Conservation (phyloP, 225 moss, liverwort and hornwort genomes). For the Antitrichia curtipendula region DNA sequence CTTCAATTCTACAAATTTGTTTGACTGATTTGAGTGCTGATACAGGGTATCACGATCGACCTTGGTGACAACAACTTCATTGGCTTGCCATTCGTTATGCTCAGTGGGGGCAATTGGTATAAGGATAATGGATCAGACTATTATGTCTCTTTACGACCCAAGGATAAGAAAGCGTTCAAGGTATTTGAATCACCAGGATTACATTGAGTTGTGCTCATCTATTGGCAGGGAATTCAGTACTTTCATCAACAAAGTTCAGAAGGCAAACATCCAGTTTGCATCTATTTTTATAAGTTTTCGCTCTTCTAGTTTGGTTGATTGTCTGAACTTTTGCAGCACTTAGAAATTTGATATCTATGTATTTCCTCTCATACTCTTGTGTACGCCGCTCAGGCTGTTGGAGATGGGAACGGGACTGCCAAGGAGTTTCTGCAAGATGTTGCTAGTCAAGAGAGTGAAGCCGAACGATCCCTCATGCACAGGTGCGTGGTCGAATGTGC, state of each 20-base stretch:
- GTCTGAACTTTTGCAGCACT: neutral
- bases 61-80: slow-evolving; percentile 48
- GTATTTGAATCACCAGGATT: neutral
- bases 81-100: slow-evolving; percentile 79
- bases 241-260: neutral
- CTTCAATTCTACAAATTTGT: neutral
- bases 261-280: neutral
- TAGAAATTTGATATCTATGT: neutral
- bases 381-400: slow-evolving; percentile 22
- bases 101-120: slow-evolving; percentile 73
- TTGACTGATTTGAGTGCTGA: neutral
- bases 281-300: neutral
- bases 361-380: neutral
- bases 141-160: slow-evolving; percentile 47
- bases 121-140: slow-evolving; percentile 91
- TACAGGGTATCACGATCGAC: slow-evolving; percentile 57
- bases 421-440: slow-evolving; percentile 68
- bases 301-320: neutral
- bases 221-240: neutral
- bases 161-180: slow-evolving; percentile 49
- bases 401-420: slow-evolving; percentile 75
- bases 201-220: neutral
- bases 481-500: slow-evolving; percentile 19
- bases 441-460: slow-evolving; percentile 87
- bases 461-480: slow-evolving; percentile 90